phyloP scores from a whole-genome alignment of 345 rosid genomes.

The Arabis hirsuta region DNA sequence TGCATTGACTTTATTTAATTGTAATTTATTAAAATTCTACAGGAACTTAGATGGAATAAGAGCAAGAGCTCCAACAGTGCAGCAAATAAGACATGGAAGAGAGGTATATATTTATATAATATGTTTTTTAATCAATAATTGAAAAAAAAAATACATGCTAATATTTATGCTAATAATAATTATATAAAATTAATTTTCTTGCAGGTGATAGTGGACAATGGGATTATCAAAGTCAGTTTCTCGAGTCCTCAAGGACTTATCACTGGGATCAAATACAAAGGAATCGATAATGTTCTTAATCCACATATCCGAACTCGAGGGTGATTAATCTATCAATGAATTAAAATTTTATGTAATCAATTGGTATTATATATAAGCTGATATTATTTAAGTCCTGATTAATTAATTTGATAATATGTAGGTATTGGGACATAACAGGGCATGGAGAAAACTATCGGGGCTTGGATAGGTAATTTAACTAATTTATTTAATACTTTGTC shows the following conservation, averaged over 20 bases:
- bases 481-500: conserved; percentile 3
- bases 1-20: conserved; percentile 13
- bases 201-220: conserved; percentile 82
- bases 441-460: conserved; percentile 26
- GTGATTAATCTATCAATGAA: conserved; percentile 13
- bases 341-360: not conserved
- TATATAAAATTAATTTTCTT: not conserved
- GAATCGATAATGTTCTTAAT: conserved; percentile 68
- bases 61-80: conserved; percentile 35
- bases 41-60: conserved; percentile 26
- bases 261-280: conserved; percentile 61
- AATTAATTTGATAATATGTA: conserved; percentile 19
- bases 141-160: not conserved
- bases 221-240: conserved; percentile 63
- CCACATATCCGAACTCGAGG: conserved; percentile 37
- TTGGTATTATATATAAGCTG: conserved; percentile 15
- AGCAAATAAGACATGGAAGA: conserved; percentile 33
- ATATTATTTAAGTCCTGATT: not conserved
- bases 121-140: not conserved
- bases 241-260: conserved; percentile 69
- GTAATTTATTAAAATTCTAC: conserved; percentile 5
- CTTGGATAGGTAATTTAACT: conserved; percentile 36
- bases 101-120: conserved; percentile 16
- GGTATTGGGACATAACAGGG: conserved; percentile 47
- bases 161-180: conserved; percentile 6